phyloP scores from a whole-genome alignment of 495 filamentous ascomycete genomes.

The Xylaria bambusicola region DNA sequence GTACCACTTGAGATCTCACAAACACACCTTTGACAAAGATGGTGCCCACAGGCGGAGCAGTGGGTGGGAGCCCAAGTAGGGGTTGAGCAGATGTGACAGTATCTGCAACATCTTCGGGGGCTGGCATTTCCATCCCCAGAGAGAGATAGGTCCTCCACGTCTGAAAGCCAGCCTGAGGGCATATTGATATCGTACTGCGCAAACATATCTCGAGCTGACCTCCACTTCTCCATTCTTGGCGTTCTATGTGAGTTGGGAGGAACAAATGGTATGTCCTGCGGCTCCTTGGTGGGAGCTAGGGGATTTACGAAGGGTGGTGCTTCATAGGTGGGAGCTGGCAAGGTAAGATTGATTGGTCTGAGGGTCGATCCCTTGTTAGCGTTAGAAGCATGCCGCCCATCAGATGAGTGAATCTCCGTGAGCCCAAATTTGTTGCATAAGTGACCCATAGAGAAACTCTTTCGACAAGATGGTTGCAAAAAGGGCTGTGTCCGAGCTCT shows the following conservation, averaged over 20 bases:
- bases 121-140: conserved; percentile 34
- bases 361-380: not conserved
- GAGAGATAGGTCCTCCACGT: conserved; percentile 36
- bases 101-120: conserved; percentile 27
- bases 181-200: conserved; percentile 36
- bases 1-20: conserved; percentile 26
- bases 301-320: not conserved
- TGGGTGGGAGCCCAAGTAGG: conserved; percentile 33
- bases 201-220: conserved; percentile 37
- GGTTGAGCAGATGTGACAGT: conserved; percentile 44
- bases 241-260: conserved; percentile 7
- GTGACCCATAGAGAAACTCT: conserved; percentile 14
- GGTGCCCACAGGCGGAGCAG: conserved; percentile 44
- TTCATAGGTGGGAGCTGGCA: not conserved
- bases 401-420: not conserved
- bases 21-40: conserved; percentile 34
- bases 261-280: not conserved
- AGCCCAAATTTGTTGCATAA: conserved; percentile 14
- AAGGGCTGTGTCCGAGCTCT: not conserved
- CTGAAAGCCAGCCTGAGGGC: conserved; percentile 45
- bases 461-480: conserved; percentile 11
- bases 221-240: conserved; percentile 20
- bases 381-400: not conserved
- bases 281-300: not conserved
- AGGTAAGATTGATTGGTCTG: not conserved